Percentiles rank a stretch among this genome's conserved stretches.
phyloP scores from a whole-genome alignment of 257 asterid genomes.

The Nicotiana tomentosiformis region DNA sequence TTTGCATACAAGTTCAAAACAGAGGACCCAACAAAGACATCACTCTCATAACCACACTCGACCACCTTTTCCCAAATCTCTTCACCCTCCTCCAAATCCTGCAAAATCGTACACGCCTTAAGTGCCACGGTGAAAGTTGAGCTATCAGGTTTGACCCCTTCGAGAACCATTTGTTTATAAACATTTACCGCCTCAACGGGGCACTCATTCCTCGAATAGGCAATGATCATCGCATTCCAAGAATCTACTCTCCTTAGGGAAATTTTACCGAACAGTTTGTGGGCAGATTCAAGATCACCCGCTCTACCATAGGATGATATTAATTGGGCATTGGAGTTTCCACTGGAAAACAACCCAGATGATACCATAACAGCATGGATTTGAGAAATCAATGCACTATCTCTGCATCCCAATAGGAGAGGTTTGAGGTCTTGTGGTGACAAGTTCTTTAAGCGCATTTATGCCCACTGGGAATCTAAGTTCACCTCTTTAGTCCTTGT shows the following conservation, averaged over 20 bases:
- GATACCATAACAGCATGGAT: slow-evolving; percentile 46
- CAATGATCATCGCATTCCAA: slow-evolving; percentile 69
- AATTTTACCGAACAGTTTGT: slow-evolving; percentile 54
- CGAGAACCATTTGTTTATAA: slow-evolving; percentile 36
- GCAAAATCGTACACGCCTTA: slow-evolving; percentile 59
- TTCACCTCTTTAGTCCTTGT: neutral
- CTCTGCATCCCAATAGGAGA: slow-evolving; percentile 31
- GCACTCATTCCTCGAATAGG: slow-evolving; percentile 34
- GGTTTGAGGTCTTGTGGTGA: slow-evolving; percentile 28
- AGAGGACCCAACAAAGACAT: slow-evolving; percentile 70
- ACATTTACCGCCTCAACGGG: slow-evolving; percentile 31
- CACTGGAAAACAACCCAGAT: slow-evolving; percentile 39
- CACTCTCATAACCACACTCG: slow-evolving; percentile 50
- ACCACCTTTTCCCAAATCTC: slow-evolving; percentile 43
- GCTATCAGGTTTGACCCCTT: slow-evolving; percentile 60
- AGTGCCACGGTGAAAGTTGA: slow-evolving; percentile 70
- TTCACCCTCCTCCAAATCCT: slow-evolving; percentile 49
- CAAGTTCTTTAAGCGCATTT: slow-evolving; percentile 41
- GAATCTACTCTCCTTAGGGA: slow-evolving; percentile 41
- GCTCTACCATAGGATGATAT: slow-evolving; percentile 40
- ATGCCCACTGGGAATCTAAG: neutral
- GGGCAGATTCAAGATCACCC: slow-evolving; percentile 37
- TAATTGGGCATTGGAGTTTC: slow-evolving; percentile 31
- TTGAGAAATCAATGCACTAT: slow-evolving; percentile 36
- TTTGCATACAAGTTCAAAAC: slow-evolving; percentile 48